Conservation (phyloP, 1,139 yeast genomes). For the Scheffersomyces parashehatae region DNA sequence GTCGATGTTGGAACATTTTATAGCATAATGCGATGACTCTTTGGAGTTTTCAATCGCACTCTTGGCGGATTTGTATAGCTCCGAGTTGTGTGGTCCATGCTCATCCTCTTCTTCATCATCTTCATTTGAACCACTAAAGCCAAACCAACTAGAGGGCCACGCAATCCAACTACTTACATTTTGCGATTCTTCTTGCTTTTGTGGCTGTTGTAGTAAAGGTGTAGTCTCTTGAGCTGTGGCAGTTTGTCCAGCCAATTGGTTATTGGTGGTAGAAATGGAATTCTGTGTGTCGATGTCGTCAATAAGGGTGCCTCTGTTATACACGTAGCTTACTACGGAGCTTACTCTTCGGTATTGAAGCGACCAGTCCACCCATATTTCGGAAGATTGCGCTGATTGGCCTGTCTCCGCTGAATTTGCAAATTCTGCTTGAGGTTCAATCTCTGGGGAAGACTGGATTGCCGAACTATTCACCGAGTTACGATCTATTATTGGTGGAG, state of each 20-base stretch:
- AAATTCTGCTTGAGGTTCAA: neutral
- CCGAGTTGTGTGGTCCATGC: slow-evolving; percentile 20
- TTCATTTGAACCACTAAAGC: slow-evolving; percentile 2
- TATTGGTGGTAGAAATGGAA: too few species aligned
- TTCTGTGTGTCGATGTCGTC: neutral
- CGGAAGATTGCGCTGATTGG: neutral
- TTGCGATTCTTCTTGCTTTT: slow-evolving; percentile 1
- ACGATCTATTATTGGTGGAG: too few species aligned
- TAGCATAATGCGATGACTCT: slow-evolving; percentile 38
- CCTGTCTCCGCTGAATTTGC: too few species aligned
- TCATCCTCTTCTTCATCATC: slow-evolving; percentile 21
- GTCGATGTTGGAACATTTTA: slow-evolving; percentile 20
- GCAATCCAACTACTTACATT: neutral
- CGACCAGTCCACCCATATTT: slow-evolving; percentile 15
- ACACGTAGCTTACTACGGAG: slow-evolving; percentile 14
- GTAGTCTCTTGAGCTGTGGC: slow-evolving; percentile 7
- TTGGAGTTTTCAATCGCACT: slow-evolving; percentile 34
- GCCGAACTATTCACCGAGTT: neutral
- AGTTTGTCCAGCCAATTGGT: too few species aligned
- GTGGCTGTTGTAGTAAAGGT: slow-evolving; percentile 7
- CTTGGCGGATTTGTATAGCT: slow-evolving; percentile 36
- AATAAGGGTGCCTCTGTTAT: slow-evolving; percentile 2
- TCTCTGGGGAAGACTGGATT: neutral
- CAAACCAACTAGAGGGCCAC: slow-evolving; percentile 1
- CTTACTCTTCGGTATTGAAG: slow-evolving; percentile 14